Percentiles rank a stretch among this genome's conserved stretches.
Evolutionary conservation across 176 grass and related monocot genomes (phyloP).

Genomic region (Elymus sibiricus): DNA sequence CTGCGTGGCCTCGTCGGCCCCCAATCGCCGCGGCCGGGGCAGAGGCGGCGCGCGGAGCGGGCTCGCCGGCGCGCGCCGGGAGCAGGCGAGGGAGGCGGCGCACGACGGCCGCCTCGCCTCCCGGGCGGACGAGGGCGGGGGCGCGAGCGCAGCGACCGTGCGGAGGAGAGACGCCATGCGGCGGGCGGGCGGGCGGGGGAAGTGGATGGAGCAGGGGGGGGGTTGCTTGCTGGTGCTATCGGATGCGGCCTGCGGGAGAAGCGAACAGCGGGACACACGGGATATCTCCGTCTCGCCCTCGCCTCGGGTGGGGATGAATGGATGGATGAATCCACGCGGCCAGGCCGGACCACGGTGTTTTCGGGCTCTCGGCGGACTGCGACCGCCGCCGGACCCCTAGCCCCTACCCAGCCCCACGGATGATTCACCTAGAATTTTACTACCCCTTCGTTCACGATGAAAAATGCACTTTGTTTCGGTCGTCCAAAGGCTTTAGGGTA

Average conservation of each 20-base stretch:
- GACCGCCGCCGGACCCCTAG: background rate
- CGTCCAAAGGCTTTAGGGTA: too few relatives aligned
- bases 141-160: conserved; percentile 33
- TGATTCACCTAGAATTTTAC: too few relatives aligned
- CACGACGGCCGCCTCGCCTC: conserved; percentile 9
- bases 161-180: conserved; percentile 56
- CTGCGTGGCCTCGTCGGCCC: conserved; percentile 35
- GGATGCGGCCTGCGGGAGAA: background rate
- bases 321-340: background rate
- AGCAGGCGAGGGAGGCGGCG: conserved; percentile 17
- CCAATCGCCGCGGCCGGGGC: background rate
- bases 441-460: too few relatives aligned
- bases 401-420: too few relatives aligned
- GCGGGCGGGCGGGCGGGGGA: background rate
- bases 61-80: background rate
- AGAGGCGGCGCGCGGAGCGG: conserved; percentile 12
- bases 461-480: too few relatives aligned
- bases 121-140: background rate
- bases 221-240: background rate
- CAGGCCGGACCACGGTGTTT: background rate
- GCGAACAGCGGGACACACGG: background rate
- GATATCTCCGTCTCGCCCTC: background rate
- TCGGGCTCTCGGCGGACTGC: background rate
- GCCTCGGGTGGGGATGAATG: background rate
- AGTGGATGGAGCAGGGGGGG: background rate